Evolutionary conservation across 495 filamentous ascomycete genomes (phyloP).

Genomic region (Aspergillus taichungensis): DNA sequence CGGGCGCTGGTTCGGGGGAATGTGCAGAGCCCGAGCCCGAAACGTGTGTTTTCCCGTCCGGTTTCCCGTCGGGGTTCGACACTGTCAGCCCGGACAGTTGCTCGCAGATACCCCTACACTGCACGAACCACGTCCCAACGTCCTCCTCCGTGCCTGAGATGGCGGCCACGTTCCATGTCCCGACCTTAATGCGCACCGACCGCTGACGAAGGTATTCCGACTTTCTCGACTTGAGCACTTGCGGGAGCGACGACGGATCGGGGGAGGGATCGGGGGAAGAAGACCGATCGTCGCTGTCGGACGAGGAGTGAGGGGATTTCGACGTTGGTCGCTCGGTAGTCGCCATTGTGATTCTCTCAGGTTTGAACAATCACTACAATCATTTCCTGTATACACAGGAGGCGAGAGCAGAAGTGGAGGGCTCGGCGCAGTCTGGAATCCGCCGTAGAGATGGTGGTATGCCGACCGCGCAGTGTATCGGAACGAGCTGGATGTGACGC

Average conservation of each 20-base stretch:
- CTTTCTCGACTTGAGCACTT: conserved; percentile 59
- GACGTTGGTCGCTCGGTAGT: conserved; percentile 1
- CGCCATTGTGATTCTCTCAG: too few relatives aligned
- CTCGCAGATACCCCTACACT: conserved; percentile 60
- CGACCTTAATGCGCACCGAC: conserved; percentile 73
- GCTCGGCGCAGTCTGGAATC: too few relatives aligned
- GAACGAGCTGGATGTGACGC: too few relatives aligned
- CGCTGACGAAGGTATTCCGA: conserved; percentile 66
- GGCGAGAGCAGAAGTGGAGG: too few relatives aligned
- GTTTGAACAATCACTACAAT: too few relatives aligned
- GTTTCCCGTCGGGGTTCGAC: conserved; percentile 1
- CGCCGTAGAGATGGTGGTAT: too few relatives aligned
- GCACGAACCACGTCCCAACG: conserved; percentile 75
- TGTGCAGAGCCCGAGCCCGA: not conserved
- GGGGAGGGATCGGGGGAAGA: conserved; percentile 11
- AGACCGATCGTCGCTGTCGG: conserved; percentile 15
- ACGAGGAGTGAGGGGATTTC: conserved; percentile 9
- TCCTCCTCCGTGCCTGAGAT: conserved; percentile 77
- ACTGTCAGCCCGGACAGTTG: conserved; percentile 40
- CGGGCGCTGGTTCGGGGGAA: conserved; percentile 16
- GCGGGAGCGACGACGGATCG: conserved; percentile 41
- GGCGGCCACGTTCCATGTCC: conserved; percentile 91
- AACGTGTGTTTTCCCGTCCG: not conserved
- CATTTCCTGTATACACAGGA: too few relatives aligned
- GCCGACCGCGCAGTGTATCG: too few relatives aligned